These are phyloP conservation scores for Brettanomyces nanus DNA, from an alignment of 805 yeast genomes.

Conservation along the genomic window DNA sequence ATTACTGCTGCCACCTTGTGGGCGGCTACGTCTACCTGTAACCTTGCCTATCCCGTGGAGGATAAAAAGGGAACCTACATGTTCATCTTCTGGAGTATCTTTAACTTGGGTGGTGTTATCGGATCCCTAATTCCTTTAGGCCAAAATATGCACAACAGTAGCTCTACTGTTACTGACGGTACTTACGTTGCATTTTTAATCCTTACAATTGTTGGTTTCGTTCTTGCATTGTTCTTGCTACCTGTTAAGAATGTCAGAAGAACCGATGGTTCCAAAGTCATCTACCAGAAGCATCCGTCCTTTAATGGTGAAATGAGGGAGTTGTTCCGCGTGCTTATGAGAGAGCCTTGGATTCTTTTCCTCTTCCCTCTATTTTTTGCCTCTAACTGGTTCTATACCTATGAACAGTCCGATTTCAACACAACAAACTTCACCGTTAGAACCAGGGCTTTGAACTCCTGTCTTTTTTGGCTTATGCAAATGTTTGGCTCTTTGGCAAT, in stretches of 20 bases:
- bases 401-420: constrained; percentile 53
- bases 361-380: constrained; percentile 56
- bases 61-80: constrained; percentile 43
- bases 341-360: constrained; percentile 29
- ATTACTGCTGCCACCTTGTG: constrained; percentile 46
- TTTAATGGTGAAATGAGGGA: constrained; percentile 29
- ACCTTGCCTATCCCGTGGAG: constrained; percentile 52
- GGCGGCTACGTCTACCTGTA: constrained; percentile 53
- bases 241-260: constrained; percentile 43
- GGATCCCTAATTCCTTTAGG: constrained; percentile 53
- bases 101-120: constrained; percentile 54
- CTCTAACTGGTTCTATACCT: constrained; percentile 61
- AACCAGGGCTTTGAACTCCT: constrained; percentile 53
- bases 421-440: constrained; percentile 48
- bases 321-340: constrained; percentile 22
- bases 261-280: constrained; percentile 42
- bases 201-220: constrained; percentile 39
- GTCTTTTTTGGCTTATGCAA: constrained; percentile 54
- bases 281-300: constrained; percentile 35
- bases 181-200: constrained; percentile 48
- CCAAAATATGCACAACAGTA: constrained; percentile 34
- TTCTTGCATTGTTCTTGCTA: constrained; percentile 37
- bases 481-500: constrained; percentile 47
- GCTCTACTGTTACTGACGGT: constrained; percentile 32
- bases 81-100: constrained; percentile 52